A percentile compares a stretch with the other conserved stretches of the same genome.
phyloP scores from a whole-genome alignment of 495 filamentous ascomycete genomes.

The Penicillium chermesinum region DNA sequence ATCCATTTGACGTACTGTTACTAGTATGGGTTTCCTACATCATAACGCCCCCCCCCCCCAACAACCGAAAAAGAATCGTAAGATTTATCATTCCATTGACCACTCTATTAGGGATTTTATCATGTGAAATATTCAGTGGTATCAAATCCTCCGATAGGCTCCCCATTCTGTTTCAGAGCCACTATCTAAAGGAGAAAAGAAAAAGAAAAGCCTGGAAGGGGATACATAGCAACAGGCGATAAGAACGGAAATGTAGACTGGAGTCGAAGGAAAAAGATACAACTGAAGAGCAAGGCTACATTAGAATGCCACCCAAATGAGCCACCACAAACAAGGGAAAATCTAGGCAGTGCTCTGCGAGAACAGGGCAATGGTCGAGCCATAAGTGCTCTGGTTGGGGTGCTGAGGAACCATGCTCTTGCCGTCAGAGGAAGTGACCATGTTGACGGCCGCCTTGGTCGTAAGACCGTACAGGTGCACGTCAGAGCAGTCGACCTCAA shows the following conservation, averaged over 20 bases:
- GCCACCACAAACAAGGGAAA: neutral
- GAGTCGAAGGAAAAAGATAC: neutral
- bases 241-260: neutral
- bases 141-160: neutral
- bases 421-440: conserved; percentile 60
- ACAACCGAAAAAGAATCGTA: neutral
- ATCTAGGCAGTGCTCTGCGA: conserved; percentile 31
- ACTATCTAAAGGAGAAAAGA: neutral
- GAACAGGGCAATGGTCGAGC: conserved; percentile 68
- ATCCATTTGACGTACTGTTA: no score
- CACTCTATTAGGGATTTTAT: neutral
- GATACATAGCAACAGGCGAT: neutral
- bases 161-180: neutral
- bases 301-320: neutral
- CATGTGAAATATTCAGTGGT: neutral
- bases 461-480: conserved; percentile 74
- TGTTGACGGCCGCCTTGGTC: conserved; percentile 83
- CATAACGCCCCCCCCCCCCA: neutral
- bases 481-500: conserved; percentile 69
- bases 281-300: neutral
- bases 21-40: no score
- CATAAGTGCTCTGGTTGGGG: conserved; percentile 69
- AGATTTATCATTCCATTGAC: neutral
- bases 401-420: conserved; percentile 50
- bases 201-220: neutral